These are phyloP conservation scores for Lactarius akahatsu DNA, from an alignment of 768 basidiomycete species.

Conservation along the genomic window DNA sequence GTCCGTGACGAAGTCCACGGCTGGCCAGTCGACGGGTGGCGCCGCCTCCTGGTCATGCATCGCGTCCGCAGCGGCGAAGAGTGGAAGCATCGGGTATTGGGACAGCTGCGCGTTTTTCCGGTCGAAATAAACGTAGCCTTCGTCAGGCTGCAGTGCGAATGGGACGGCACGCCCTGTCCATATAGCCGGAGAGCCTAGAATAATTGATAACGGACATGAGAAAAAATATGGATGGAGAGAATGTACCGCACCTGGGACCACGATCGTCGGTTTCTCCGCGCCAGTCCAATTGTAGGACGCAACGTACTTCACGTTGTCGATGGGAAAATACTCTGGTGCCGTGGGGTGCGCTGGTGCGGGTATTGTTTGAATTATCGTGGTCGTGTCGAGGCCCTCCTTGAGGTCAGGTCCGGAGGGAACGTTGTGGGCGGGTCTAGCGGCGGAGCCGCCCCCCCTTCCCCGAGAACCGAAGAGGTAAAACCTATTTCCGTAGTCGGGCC, in stretches of 20 bases:
- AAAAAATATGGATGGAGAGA: neutral
- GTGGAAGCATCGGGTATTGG: constrained; percentile 47
- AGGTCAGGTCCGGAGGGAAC: constrained; percentile 9
- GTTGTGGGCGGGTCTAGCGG: neutral
- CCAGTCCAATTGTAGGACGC: constrained; percentile 38
- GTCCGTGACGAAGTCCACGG: constrained; percentile 54
- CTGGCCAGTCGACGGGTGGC: constrained; percentile 37
- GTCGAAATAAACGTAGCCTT: constrained; percentile 50
- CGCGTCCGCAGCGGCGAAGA: constrained; percentile 58
- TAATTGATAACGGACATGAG: neutral
- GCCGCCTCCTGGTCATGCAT: constrained; percentile 28
- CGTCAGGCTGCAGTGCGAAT: constrained; percentile 54
- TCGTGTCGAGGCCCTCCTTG: constrained; percentile 15
- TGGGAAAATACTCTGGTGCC: neutral
- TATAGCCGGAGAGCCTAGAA: constrained; percentile 55
- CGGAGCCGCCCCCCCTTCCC: neutral
- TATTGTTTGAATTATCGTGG: constrained; percentile 12
- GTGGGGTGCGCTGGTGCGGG: neutral
- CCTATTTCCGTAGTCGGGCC: constrained; percentile 8
- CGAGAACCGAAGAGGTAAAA: constrained; percentile 9
- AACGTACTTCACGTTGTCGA: constrained; percentile 32
- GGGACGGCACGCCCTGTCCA: constrained; percentile 55
- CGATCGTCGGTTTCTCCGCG: constrained; percentile 31
- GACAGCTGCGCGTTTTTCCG: constrained; percentile 54
- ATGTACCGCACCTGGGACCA: constrained; percentile 34